Conservation (phyloP, 306 rosid genomes). For the Cicer arietinum region DNA sequence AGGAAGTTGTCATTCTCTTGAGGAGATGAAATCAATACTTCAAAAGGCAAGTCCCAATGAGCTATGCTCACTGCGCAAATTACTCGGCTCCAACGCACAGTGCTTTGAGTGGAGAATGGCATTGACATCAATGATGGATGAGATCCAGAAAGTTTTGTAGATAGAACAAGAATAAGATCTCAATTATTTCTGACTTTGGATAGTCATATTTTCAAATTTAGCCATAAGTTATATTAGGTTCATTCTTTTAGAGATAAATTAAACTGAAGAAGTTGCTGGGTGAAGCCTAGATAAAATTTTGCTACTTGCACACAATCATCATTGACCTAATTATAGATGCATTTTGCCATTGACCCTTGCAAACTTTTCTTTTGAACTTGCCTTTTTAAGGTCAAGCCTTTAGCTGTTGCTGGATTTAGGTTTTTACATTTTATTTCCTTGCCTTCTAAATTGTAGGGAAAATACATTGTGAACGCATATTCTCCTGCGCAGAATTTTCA, state of each 20-base stretch:
- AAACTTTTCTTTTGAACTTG: slow-evolving; percentile 22
- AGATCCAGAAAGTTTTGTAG: slow-evolving; percentile 56
- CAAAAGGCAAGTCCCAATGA: slow-evolving; percentile 64
- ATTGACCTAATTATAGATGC: slow-evolving; percentile 47
- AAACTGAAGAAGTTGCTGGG: slow-evolving; percentile 45
- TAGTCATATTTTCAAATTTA: slow-evolving; percentile 49
- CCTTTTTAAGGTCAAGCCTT: slow-evolving; percentile 36
- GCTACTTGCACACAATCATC: slow-evolving; percentile 45
- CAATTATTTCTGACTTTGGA: slow-evolving; percentile 57
- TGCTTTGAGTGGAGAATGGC: slow-evolving; percentile 54
- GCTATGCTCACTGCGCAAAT: slow-evolving; percentile 55
- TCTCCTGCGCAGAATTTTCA: slow-evolving; percentile 24
- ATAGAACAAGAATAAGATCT: slow-evolving; percentile 53
- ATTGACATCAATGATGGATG: slow-evolving; percentile 58
- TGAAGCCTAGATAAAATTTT: slow-evolving; percentile 46
- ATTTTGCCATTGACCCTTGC: slow-evolving; percentile 47
- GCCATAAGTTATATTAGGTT: slow-evolving; percentile 50
- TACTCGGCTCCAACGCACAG: slow-evolving; percentile 54
- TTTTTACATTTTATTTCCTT: slow-evolving; percentile 36
- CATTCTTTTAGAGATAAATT: slow-evolving; percentile 59
- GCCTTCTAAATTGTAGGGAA: slow-evolving; percentile 27
- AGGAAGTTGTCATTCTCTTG: slow-evolving; percentile 43
- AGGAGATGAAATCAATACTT: slow-evolving; percentile 51
- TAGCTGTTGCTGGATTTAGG: slow-evolving; percentile 42
- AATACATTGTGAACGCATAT: slow-evolving; percentile 30